These are phyloP conservation scores for Globisporangium okanoganense DNA, from an alignment of 352 stramenopile genomes.

Conservation along the genomic window DNA sequence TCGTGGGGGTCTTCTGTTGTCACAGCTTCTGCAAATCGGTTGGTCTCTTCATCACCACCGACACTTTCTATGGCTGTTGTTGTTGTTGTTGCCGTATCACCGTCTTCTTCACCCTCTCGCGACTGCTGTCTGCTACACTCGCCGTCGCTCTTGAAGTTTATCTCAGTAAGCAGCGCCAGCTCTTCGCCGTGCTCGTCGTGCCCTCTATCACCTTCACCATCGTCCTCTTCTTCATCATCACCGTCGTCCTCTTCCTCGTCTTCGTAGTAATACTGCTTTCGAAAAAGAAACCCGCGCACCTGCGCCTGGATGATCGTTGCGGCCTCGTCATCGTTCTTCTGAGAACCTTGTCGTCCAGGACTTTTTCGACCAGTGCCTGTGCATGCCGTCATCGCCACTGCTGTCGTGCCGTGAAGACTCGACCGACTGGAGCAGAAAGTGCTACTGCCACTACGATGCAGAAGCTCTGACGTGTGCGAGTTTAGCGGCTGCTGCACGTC, in stretches of 20 bases:
- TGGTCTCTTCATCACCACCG: not conserved
- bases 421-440: not conserved
- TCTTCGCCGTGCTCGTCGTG: slow-evolving; percentile 1
- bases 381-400: not conserved
- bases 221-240: not conserved
- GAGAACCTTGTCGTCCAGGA: not conserved
- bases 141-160: slow-evolving; percentile 10
- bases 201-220: not conserved
- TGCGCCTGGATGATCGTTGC: slow-evolving; percentile 11
- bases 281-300: slow-evolving; percentile 16
- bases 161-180: slow-evolving; percentile 5
- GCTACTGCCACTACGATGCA: not conserved
- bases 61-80: not conserved
- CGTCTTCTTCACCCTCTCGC: not conserved
- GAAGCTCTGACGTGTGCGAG: slow-evolving; percentile 8
- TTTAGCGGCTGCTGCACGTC: slow-evolving; percentile 21
- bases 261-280: slow-evolving; percentile 13
- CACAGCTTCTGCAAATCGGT: too few relatives aligned
- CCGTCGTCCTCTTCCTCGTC: not conserved
- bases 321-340: not conserved
- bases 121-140: slow-evolving; percentile 2
- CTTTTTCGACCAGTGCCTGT: not conserved
- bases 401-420: not conserved
- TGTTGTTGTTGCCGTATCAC: not conserved
- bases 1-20: not conserved